Conservation (phyloP, 1,284 basidiomycete species). For the Trichosporon sp. region DNA sequence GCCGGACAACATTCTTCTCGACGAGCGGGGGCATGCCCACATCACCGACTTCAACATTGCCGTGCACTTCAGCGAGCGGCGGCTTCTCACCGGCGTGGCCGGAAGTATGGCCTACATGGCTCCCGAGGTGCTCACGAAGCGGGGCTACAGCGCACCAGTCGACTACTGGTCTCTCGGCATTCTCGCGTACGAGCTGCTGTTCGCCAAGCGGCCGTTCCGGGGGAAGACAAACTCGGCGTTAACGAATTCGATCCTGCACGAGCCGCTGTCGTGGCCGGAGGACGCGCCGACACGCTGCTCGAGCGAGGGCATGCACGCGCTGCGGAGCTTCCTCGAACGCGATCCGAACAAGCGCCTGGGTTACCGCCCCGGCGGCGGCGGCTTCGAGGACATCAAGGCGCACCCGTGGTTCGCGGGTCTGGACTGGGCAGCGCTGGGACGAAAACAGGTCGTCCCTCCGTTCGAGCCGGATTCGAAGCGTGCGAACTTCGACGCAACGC, state of each 20-base stretch:
- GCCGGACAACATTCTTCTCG: slow-evolving; percentile 94
- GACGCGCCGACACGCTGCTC: slow-evolving; percentile 53
- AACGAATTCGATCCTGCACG: slow-evolving; percentile 77
- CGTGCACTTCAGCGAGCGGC: slow-evolving; percentile 86
- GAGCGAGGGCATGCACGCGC: slow-evolving; percentile 53
- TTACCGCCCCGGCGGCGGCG: slow-evolving; percentile 75
- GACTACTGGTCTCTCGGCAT: slow-evolving; percentile 98
- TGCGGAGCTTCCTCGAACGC: slow-evolving; percentile 72
- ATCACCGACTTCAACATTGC: slow-evolving; percentile 99
- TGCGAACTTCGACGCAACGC: slow-evolving; percentile 98
- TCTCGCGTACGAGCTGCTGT: slow-evolving; percentile 86
- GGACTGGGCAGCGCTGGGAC: slow-evolving; percentile 82
- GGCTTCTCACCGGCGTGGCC: slow-evolving; percentile 82
- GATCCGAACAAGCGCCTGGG: slow-evolving; percentile 80
- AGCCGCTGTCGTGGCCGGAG: slow-evolving; percentile 56
- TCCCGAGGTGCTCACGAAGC: slow-evolving; percentile 77
- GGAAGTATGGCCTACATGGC: slow-evolving; percentile 99
- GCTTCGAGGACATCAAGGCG: slow-evolving; percentile 72
- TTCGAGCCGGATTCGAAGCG: slow-evolving; percentile 97
- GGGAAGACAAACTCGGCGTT: slow-evolving; percentile 87
- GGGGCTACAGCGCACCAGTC: slow-evolving; percentile 78
- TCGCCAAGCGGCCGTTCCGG: slow-evolving; percentile 86
- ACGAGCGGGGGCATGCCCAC: slow-evolving; percentile 89
- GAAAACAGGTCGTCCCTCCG: slow-evolving; percentile 77
- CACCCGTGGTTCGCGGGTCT: slow-evolving; percentile 86